These are phyloP conservation scores for Macadamia integrifolia DNA, from an alignment of 164 flowering plant genomes.

Conservation along the genomic window DNA sequence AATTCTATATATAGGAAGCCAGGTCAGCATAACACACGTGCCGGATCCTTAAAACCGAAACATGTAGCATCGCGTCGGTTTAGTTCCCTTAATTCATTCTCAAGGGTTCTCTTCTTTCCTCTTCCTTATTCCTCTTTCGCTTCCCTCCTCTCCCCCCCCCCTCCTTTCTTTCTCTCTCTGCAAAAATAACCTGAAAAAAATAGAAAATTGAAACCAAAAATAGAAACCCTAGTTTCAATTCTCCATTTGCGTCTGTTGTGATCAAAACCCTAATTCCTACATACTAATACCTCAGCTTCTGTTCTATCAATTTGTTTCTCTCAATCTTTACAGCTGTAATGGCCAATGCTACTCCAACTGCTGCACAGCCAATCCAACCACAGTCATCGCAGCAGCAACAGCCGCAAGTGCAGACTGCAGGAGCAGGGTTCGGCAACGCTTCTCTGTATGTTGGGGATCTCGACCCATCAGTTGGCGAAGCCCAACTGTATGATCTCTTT, in stretches of 20 bases:
- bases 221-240: neutral
- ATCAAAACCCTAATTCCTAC: neutral
- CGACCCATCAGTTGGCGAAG: slow-evolving; percentile 42
- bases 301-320: neutral
- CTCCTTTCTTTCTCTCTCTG: too few species aligned
- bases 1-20: neutral
- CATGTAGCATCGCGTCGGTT: neutral
- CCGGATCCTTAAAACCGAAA: neutral
- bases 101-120: neutral
- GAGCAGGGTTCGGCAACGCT: slow-evolving; percentile 25
- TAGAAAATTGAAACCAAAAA: neutral
- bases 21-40: neutral
- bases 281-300: neutral
- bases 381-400: neutral
- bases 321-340: slow-evolving; percentile 2
- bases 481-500: slow-evolving; percentile 51
- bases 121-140: neutral
- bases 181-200: neutral
- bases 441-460: slow-evolving; percentile 80
- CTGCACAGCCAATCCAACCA: slow-evolving; percentile 3
- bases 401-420: slow-evolving; percentile 9
- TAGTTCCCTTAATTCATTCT: neutral
- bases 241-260: neutral
- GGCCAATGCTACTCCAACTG: slow-evolving; percentile 11
- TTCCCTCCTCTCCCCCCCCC: neutral